Percentiles rank a stretch among this genome's conserved stretches.
phyloP scores from a whole-genome alignment of 192 early-diverging fungal genomes.

The Mortierella claussenii region DNA sequence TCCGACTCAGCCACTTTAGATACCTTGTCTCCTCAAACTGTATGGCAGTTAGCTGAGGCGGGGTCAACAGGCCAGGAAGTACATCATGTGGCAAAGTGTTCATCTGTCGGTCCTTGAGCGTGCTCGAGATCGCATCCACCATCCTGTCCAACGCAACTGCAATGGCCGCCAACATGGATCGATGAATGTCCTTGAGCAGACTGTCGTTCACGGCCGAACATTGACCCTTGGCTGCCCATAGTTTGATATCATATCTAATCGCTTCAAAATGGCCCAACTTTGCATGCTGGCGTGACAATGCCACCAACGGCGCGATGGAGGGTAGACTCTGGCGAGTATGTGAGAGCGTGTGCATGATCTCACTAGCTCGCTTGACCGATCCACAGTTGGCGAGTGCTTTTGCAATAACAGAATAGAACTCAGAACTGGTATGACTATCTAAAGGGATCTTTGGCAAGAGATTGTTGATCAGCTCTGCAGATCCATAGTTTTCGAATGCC shows the following conservation, averaged over 20 bases:
- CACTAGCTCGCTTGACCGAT: neutral
- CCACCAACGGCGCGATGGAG: conserved; percentile 17
- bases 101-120: conserved; percentile 23
- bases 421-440: neutral
- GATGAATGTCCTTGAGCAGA: conserved; percentile 7
- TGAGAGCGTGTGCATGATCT: conserved; percentile 18
- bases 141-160: conserved; percentile 25
- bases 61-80: conserved; percentile 29
- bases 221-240: conserved; percentile 20
- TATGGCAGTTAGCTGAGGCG: conserved; percentile 18
- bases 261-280: conserved; percentile 39
- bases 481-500: conserved; percentile 30
- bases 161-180: conserved; percentile 25
- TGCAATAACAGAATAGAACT: conserved; percentile 10
- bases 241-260: conserved; percentile 9
- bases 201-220: neutral
- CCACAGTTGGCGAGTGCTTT: conserved; percentile 40
- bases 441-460: conserved; percentile 13
- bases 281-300: conserved; percentile 35
- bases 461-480: conserved; percentile 4
- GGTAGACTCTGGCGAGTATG: conserved; percentile 12
- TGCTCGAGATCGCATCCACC: conserved; percentile 8
- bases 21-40: conserved; percentile 25
- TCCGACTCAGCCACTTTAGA: conserved; percentile 6
- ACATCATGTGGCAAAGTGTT: conserved; percentile 24